Evolutionary conservation across 1,139 yeast genomes (phyloP).

Genomic region (Pichia sp.): DNA sequence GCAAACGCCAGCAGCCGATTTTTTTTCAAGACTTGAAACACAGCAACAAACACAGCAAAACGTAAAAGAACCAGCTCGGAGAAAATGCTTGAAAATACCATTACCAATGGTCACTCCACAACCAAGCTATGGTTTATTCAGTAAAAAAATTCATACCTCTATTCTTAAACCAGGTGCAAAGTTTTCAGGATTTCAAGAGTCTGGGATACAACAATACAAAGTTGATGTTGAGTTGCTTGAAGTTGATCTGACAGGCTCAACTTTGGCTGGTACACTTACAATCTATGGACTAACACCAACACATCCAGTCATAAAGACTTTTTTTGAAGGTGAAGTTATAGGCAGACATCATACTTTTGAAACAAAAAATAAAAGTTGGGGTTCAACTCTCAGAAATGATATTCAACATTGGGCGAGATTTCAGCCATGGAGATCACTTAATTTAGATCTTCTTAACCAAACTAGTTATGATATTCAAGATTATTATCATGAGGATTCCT

Average conservation of each 20-base stretch:
- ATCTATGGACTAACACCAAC: slow-evolving; percentile 74
- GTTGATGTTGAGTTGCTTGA: slow-evolving; percentile 67
- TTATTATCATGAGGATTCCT: slow-evolving; percentile 29
- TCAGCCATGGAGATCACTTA: slow-evolving; percentile 46
- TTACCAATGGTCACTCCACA: background rate
- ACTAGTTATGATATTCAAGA: slow-evolving; percentile 21
- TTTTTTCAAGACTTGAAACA: background rate
- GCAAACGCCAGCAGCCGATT: background rate
- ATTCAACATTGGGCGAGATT: slow-evolving; percentile 83
- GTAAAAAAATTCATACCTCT: slow-evolving; percentile 18
- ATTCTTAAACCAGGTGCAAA: slow-evolving; percentile 57
- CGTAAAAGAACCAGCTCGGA: background rate
- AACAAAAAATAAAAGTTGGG: slow-evolving; percentile 48
- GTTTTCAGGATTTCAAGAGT: slow-evolving; percentile 66
- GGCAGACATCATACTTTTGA: slow-evolving; percentile 48
- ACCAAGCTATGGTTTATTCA: background rate
- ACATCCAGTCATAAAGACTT: slow-evolving; percentile 75
- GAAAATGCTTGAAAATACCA: background rate
- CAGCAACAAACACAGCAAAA: no score
- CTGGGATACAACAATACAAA: slow-evolving; percentile 61
- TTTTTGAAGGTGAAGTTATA: slow-evolving; percentile 80
- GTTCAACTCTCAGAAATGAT: slow-evolving; percentile 61
- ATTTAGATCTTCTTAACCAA: slow-evolving; percentile 27
- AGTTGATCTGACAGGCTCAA: slow-evolving; percentile 56
- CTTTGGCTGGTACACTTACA: slow-evolving; percentile 69